These are phyloP conservation scores for Benincasa hispida DNA, from an alignment of 306 rosid species.

Conservation along the genomic window DNA sequence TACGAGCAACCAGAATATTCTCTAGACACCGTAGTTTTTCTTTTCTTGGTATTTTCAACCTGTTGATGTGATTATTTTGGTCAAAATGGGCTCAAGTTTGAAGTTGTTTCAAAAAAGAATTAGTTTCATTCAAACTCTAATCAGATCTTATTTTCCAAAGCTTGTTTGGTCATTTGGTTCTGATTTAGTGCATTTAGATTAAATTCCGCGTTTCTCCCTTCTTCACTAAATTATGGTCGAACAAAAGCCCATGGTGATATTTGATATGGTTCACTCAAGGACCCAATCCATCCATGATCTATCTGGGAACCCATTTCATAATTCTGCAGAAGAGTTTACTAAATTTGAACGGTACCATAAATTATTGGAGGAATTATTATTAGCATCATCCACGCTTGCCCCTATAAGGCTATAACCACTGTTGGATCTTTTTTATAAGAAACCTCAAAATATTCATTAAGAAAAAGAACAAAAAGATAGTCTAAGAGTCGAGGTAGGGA, in stretches of 20 bases:
- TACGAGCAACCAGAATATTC: not conserved
- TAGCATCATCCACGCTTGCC: not conserved
- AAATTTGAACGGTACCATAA: not conserved
- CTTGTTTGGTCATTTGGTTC: not conserved
- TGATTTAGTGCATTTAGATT: not conserved
- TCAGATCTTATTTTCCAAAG: not conserved
- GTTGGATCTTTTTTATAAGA: too few species aligned
- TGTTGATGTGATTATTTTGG: not conserved
- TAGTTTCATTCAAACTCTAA: not conserved
- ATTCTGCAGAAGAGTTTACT: not conserved
- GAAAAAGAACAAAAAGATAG: too few species aligned
- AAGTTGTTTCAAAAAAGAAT: not conserved
- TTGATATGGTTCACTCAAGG: too few species aligned
- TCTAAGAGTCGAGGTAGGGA: too few species aligned
- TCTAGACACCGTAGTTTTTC: not conserved
- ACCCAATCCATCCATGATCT: not conserved
- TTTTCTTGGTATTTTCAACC: not conserved
- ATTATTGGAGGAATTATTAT: not conserved
- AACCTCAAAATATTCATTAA: too few species aligned
- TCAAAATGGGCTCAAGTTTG: not conserved
- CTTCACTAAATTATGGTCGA: too few species aligned
- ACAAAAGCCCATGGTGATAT: too few species aligned
- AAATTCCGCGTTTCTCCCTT: too few species aligned
- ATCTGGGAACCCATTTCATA: not conserved
- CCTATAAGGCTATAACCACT: not conserved